Percentiles rank a stretch among this genome's conserved stretches.
Evolutionary conservation across 228 moss, liverwort and hornwort genomes (phyloP).

Genomic region (Sphagnum magellanicum): DNA sequence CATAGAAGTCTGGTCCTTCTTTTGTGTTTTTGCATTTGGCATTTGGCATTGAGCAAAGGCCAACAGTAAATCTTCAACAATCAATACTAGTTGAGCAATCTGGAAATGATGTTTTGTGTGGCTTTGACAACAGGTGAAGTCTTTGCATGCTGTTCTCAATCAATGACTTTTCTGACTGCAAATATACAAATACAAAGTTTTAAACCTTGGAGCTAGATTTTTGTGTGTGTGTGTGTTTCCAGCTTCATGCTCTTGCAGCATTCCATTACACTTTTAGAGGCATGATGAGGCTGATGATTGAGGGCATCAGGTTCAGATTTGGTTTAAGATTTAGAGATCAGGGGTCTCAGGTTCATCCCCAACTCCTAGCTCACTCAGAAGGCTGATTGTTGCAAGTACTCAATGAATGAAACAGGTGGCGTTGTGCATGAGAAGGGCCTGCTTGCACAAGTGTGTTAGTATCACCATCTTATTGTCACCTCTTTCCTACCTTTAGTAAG

Average conservation of each 20-base stretch:
- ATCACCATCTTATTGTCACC: constrained; percentile 7
- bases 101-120: not conserved
- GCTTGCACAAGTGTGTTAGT: constrained; percentile 74
- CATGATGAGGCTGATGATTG: no score
- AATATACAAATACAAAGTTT: no score
- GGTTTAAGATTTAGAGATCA: no score
- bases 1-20: not conserved
- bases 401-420: constrained; percentile 45
- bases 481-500: not conserved
- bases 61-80: not conserved
- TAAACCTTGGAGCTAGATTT: no score
- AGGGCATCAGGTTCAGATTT: no score
- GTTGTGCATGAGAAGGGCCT: constrained; percentile 87
- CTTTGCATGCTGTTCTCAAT: no score
- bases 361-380: no score
- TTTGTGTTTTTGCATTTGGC: not conserved
- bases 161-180: no score
- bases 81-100: not conserved
- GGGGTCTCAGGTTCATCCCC: no score
- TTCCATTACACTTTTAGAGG: no score
- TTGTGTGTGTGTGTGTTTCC: no score
- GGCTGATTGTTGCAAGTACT: not conserved
- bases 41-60: not conserved
- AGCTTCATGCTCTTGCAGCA: no score
- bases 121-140: constrained; percentile 1